A percentile compares a stretch with the other conserved stretches of the same genome.
phyloP scores from a whole-genome alignment of 108 stramenopile genomes.

The Nannochloropsis gaditana region DNA sequence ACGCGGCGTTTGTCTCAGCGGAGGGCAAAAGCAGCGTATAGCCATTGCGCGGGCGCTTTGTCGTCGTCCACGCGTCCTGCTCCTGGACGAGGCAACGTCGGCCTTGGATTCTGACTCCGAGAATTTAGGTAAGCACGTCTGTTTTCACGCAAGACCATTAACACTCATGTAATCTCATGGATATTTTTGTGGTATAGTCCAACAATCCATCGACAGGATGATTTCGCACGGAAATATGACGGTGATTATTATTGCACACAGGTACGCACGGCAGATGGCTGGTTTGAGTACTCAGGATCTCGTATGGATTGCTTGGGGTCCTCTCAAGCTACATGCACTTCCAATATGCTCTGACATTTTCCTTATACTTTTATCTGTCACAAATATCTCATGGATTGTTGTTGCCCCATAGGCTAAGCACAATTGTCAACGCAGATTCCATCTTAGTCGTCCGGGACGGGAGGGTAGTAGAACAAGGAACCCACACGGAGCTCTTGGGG shows the following conservation, averaged over 20 bases:
- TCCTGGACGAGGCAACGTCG: slow-evolving; percentile 61
- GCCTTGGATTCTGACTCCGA: slow-evolving; percentile 74
- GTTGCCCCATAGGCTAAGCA: background rate
- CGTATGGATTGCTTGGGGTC: too few relatives aligned
- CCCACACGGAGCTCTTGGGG: background rate
- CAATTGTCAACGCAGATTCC: background rate
- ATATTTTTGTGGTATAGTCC: slow-evolving; percentile 59
- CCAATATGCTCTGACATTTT: too few relatives aligned
- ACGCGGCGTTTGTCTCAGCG: slow-evolving; percentile 77
- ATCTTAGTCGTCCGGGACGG: background rate
- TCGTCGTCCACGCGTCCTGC: slow-evolving; percentile 31
- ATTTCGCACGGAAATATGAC: slow-evolving; percentile 67
- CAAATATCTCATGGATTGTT: background rate
- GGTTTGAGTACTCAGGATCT: too few relatives aligned
- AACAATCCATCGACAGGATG: slow-evolving; percentile 75
- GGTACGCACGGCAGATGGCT: background rate
- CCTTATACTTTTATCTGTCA: too few relatives aligned
- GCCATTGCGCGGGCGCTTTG: slow-evolving; percentile 77
- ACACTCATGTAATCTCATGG: background rate
- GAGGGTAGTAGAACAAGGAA: background rate
- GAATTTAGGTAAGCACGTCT: slow-evolving; percentile 32
- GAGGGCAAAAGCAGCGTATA: slow-evolving; percentile 64
- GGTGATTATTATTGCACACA: slow-evolving; percentile 79
- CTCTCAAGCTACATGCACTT: too few relatives aligned
- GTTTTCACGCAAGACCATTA: background rate